Conservation (phyloP, 2,329 filamentous ascomycete species). For the Alternaria hordeiaustralica region DNA sequence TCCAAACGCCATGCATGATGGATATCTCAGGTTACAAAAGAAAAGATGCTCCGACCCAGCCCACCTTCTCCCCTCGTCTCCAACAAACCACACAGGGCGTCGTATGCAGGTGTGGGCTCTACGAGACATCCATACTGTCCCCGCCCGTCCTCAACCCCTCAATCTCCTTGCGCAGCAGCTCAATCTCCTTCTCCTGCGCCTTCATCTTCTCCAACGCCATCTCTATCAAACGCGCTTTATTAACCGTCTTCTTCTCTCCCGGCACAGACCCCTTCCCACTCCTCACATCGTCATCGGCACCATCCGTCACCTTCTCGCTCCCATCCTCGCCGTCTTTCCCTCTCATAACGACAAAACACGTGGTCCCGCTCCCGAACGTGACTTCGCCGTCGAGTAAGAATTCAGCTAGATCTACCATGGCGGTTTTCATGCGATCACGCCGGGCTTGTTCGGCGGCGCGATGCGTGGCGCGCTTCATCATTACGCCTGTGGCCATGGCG, state of each 20-base stretch:
- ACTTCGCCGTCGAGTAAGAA: slow-evolving; percentile 40
- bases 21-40: slow-evolving; percentile 3
- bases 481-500: slow-evolving; percentile 41
- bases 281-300: not conserved
- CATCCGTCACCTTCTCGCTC: not conserved
- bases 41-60: not conserved
- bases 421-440: slow-evolving; percentile 40
- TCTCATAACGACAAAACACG: slow-evolving; percentile 39
- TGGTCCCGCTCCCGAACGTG: slow-evolving; percentile 39
- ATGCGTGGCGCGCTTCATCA: slow-evolving; percentile 43
- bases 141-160: slow-evolving; percentile 22
- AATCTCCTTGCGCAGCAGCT: slow-evolving; percentile 32
- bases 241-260: slow-evolving; percentile 36
- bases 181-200: slow-evolving; percentile 38
- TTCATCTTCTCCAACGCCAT: slow-evolving; percentile 43
- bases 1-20: slow-evolving; percentile 4
- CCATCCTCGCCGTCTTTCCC: slow-evolving; percentile 18
- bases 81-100: not conserved
- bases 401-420: slow-evolving; percentile 40
- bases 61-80: not conserved
- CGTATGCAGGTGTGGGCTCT: not conserved
- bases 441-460: slow-evolving; percentile 41
- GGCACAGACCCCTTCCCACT: slow-evolving; percentile 14
- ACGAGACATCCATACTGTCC: slow-evolving; percentile 36
- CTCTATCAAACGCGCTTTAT: slow-evolving; percentile 40